Conservation (phyloP, 2,329 filamentous ascomycete species). For the Aspergillus pseudoglaucus region DNA sequence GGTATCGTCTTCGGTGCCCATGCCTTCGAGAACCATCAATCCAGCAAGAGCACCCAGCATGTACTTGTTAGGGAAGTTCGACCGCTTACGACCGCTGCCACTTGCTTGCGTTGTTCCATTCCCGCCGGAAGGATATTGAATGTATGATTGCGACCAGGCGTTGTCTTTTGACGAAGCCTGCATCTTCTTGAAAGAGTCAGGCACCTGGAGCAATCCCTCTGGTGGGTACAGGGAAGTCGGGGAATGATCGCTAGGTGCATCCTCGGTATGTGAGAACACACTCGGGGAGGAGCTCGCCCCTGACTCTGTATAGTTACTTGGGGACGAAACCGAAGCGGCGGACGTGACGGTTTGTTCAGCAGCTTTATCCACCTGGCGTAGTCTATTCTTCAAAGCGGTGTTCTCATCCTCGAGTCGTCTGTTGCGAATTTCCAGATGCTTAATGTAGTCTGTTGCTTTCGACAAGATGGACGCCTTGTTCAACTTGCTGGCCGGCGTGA, state of each 20-base stretch:
- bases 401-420: constrained; percentile 78
- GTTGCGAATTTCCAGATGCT: constrained; percentile 86
- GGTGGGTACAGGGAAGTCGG: constrained; percentile 28
- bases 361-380: constrained; percentile 69
- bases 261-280: constrained; percentile 36
- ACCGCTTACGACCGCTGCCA: constrained; percentile 41
- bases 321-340: constrained; percentile 33
- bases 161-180: constrained; percentile 29
- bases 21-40: constrained; percentile 82
- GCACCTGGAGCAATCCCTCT: constrained; percentile 39
- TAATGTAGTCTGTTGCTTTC: constrained; percentile 94
- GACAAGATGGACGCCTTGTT: constrained; percentile 97
- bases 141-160: constrained; percentile 35
- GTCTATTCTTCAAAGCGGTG: constrained; percentile 65
- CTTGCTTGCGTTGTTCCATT: constrained; percentile 31
- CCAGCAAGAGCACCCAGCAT: constrained; percentile 91
- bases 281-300: constrained; percentile 32
- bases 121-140: constrained; percentile 22
- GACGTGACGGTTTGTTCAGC: constrained; percentile 35
- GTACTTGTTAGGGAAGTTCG: constrained; percentile 61
- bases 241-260: constrained; percentile 25
- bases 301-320: constrained; percentile 33
- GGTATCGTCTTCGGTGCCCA: constrained; percentile 58
- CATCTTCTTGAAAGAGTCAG: constrained; percentile 39
- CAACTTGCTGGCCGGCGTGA: constrained; percentile 83